Evolutionary conservation across 164 flowering plant species (phyloP).

Genomic region (Vitis vinifera): ASM3070453v1 NC_081808.1:672501-673000

Average conservation of each 20-base stretch:
- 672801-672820: conserved; percentile 85
- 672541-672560: conserved; percentile 47
- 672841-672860: conserved; percentile 66
- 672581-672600: conserved; percentile 79
- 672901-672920: background rate
- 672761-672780: conserved; percentile 86
- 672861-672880: conserved; percentile 92
- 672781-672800: conserved; percentile 94
- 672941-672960: background rate
- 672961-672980: background rate
- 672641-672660: conserved; percentile 62
- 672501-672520: background rate
- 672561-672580: conserved; percentile 46
- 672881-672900: conserved; percentile 12
- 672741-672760: conserved; percentile 84
- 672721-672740: conserved; percentile 88
- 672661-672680: conserved; percentile 64
- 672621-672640: conserved; percentile 94
- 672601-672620: conserved; percentile 73
- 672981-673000: background rate
- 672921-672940: background rate
- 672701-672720: conserved; percentile 84
- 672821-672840: conserved; percentile 71
- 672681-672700: conserved; percentile 84
- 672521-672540: conserved; percentile 53